Conservation (phyloP, 306 rosid genomes). For the Castanea mollissima region DNA sequence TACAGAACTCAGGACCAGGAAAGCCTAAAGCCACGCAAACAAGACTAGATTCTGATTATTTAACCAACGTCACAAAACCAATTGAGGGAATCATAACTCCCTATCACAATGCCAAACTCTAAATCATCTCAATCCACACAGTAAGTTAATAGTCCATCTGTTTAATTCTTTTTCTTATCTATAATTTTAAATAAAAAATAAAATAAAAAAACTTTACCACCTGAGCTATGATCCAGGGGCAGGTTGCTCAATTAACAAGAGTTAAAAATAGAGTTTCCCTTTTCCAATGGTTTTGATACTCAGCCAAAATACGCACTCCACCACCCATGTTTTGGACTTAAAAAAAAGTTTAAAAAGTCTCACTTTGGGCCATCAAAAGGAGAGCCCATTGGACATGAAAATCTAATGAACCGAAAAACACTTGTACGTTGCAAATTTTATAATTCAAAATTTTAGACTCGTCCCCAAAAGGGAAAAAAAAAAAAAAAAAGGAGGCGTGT, state of each 20-base stretch:
- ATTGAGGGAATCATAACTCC: neutral
- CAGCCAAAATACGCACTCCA: neutral
- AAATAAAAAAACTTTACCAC: neutral
- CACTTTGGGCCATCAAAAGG: slow-evolving; percentile 3
- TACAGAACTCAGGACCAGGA: neutral
- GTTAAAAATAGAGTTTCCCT: neutral
- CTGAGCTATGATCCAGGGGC: neutral
- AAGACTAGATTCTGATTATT: neutral
- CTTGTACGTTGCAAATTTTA: neutral
- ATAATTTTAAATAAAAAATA: neutral
- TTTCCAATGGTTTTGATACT: neutral
- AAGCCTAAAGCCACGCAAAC: neutral
- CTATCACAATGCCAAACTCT: neutral
- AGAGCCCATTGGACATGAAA: slow-evolving; percentile 2
- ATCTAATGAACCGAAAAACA: neutral
- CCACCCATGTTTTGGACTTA: neutral
- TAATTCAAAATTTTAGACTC: neutral
- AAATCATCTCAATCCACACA: neutral
- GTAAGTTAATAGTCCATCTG: neutral
- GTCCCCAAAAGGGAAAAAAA: neutral
- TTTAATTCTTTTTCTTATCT: neutral
- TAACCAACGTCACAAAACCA: neutral
- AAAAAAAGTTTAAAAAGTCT: too few relatives aligned
- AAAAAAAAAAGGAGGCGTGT: neutral
- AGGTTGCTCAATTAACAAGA: neutral